Percentiles rank a stretch among this genome's conserved stretches.
Evolutionary conservation across 1,284 basidiomycete species (phyloP).

Genomic region (Agaricales sp.): DNA sequence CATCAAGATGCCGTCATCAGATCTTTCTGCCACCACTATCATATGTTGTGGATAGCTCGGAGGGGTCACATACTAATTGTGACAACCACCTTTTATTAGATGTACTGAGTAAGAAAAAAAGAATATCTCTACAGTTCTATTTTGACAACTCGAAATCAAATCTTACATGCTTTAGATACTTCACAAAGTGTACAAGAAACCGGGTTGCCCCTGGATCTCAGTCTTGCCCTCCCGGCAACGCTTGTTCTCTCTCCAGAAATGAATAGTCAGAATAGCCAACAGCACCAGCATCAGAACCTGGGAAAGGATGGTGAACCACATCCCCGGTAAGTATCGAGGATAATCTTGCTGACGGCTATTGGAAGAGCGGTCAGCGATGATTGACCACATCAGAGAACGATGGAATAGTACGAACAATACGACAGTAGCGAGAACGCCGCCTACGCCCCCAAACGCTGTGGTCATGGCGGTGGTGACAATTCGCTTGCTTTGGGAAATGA

Average conservation of each 20-base stretch:
- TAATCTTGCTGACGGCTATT: constrained; percentile 10
- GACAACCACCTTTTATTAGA: too few relatives aligned
- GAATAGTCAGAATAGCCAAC: constrained; percentile 21
- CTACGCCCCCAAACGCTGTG: constrained; percentile 29
- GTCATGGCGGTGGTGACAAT: constrained; percentile 30
- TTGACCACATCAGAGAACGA: neutral
- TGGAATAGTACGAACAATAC: constrained; percentile 1
- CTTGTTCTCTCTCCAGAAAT: constrained; percentile 26
- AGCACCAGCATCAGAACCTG: constrained; percentile 27
- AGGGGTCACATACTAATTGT: too few relatives aligned
- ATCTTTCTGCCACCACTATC: too few relatives aligned
- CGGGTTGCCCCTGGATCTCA: constrained; percentile 28
- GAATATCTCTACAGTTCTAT: too few relatives aligned
- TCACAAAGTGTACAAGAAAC: constrained; percentile 32
- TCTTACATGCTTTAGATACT: too few relatives aligned
- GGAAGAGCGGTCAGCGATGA: neutral
- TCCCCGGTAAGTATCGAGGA: constrained; percentile 10
- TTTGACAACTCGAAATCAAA: too few relatives aligned
- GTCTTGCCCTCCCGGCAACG: constrained; percentile 18
- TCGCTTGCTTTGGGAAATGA: constrained; percentile 30
- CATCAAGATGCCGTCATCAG: too few relatives aligned
- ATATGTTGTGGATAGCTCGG: too few relatives aligned
- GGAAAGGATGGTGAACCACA: constrained; percentile 25
- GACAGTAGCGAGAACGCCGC: constrained; percentile 15
- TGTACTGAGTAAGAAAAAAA: too few relatives aligned